Conservation (phyloP, 2,329 filamentous ascomycete species). For the Penicillium rolfsii region DNA sequence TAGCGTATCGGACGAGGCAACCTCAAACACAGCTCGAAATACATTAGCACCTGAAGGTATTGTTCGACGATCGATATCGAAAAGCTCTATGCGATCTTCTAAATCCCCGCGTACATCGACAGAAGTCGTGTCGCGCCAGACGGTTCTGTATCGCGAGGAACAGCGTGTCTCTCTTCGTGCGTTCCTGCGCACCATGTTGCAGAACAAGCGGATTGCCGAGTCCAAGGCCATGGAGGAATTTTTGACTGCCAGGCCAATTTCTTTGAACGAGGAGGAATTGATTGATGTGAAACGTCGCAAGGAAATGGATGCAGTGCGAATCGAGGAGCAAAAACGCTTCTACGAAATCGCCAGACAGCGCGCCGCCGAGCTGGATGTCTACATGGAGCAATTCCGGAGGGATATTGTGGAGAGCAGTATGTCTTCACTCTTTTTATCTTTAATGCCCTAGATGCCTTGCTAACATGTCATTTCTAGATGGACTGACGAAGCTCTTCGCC, state of each 20-base stretch:
- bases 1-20: slow-evolving; percentile 44
- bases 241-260: slow-evolving; percentile 71
- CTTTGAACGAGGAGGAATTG: slow-evolving; percentile 77
- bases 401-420: slow-evolving; percentile 73
- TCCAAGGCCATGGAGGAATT: slow-evolving; percentile 87
- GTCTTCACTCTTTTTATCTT: slow-evolving; percentile 35
- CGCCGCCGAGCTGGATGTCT: slow-evolving; percentile 90
- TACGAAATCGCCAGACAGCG: slow-evolving; percentile 93
- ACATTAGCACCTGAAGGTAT: slow-evolving; percentile 36
- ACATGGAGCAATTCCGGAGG: slow-evolving; percentile 83
- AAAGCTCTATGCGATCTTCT: slow-evolving; percentile 35
- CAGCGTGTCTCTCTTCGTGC: slow-evolving; percentile 90
- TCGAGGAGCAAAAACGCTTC: slow-evolving; percentile 91
- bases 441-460: background rate
- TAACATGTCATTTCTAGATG: slow-evolving; percentile 56
- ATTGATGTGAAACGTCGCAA: slow-evolving; percentile 80
- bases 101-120: slow-evolving; percentile 42
- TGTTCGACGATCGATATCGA: slow-evolving; percentile 34
- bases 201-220: slow-evolving; percentile 80
- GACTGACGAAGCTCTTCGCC: slow-evolving; percentile 86
- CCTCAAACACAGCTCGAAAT: slow-evolving; percentile 37
- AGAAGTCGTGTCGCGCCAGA: slow-evolving; percentile 51
- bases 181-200: slow-evolving; percentile 81
- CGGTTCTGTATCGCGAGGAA: slow-evolving; percentile 76
- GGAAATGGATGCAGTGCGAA: slow-evolving; percentile 79